Conservation (phyloP, 495 filamentous ascomycete species). For the Aspergillus panamensis region DNA sequence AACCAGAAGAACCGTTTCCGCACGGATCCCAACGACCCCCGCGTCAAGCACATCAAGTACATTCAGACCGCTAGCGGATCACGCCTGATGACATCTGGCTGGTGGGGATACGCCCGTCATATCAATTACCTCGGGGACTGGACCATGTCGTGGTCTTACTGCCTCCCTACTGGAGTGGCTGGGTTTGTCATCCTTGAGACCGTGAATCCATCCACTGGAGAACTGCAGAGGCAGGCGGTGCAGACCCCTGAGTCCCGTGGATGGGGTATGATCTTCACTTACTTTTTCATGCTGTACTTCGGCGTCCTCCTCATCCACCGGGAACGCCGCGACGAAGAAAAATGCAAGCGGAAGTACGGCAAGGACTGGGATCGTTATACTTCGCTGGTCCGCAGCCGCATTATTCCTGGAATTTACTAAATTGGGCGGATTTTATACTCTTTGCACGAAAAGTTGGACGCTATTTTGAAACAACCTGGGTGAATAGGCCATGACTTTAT, state of each 20-base stretch:
- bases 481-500: too few species aligned
- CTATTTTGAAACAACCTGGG: too few species aligned
- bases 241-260: conserved; percentile 66
- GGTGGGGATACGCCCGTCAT: conserved; percentile 92
- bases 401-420: conserved; percentile 89
- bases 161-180: conserved; percentile 81
- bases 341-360: conserved; percentile 90
- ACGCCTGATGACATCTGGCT: conserved; percentile 78
- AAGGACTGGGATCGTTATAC: conserved; percentile 91
- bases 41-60: conserved; percentile 75
- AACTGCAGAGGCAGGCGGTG: conserved; percentile 56
- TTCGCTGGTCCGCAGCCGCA: conserved; percentile 75
- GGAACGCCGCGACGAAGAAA: conserved; percentile 87
- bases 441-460: neutral
- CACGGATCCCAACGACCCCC: conserved; percentile 79
- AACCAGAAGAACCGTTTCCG: conserved; percentile 94
- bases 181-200: conserved; percentile 62
- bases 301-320: conserved; percentile 84
- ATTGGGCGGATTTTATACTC: neutral
- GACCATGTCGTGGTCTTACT: conserved; percentile 90
- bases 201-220: conserved; percentile 47
- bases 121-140: conserved; percentile 99
- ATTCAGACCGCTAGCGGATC: conserved; percentile 82
- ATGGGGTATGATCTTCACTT: conserved; percentile 84
- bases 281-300: conserved; percentile 96